A percentile compares a stretch with the other conserved stretches of the same genome.
These are phyloP conservation scores for Cucurbita argyrosperma DNA, from an alignment of 306 rosid genomes.

Conservation along the genomic window DNA sequence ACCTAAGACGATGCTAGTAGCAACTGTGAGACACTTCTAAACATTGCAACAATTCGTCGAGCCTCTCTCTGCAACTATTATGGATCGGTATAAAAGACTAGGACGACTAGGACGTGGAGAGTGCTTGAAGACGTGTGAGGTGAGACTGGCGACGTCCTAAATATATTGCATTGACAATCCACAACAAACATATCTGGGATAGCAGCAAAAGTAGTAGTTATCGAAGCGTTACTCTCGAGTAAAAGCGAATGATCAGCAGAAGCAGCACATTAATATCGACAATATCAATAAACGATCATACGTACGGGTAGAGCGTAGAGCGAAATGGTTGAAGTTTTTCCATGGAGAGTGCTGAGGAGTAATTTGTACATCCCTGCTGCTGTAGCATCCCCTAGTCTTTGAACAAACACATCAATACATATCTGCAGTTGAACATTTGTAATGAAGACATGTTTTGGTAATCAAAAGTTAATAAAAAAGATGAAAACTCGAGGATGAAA, in stretches of 20 bases:
- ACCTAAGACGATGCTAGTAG: neutral
- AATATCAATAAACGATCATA: neutral
- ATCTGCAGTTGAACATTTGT: constrained; percentile 34
- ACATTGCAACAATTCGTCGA: neutral
- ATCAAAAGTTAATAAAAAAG: neutral
- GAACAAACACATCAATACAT: constrained; percentile 83
- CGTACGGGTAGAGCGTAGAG: constrained; percentile 76
- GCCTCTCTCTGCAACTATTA: neutral
- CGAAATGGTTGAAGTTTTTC: constrained; percentile 53
- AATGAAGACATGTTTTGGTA: neutral
- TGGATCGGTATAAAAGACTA: neutral
- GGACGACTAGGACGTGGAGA: constrained; percentile 16
- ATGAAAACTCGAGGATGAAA: neutral
- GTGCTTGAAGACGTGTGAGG: constrained; percentile 34
- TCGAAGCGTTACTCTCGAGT: neutral
- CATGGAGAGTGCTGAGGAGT: constrained; percentile 42
- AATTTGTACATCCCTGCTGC: constrained; percentile 93
- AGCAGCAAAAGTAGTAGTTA: constrained; percentile 2
- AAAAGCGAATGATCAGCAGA: neutral
- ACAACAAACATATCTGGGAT: constrained; percentile 55
- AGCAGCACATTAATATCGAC: too few relatives aligned
- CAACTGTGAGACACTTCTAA: neutral
- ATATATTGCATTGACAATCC: constrained; percentile 63
- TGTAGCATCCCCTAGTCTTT: constrained; percentile 89
- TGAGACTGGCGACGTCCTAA: constrained; percentile 68